A percentile compares a stretch with the other conserved stretches of the same genome.
phyloP scores from a whole-genome alignment of 1,139 yeast species.

The Candida tetrigidarum region DNA sequence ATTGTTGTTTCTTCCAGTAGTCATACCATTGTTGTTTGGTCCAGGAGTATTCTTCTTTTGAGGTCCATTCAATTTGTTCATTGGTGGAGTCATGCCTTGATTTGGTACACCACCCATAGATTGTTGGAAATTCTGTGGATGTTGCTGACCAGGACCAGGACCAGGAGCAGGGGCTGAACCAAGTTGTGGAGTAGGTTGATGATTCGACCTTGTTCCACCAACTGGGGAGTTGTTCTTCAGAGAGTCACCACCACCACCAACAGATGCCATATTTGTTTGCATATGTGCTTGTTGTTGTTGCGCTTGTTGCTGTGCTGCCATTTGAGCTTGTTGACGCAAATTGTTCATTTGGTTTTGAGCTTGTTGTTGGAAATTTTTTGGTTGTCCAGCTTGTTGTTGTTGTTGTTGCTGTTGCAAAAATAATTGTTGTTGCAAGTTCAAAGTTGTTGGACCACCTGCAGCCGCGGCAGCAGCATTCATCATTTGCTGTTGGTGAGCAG shows the following conservation, averaged over 20 bases:
- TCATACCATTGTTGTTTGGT: slow-evolving; percentile 14
- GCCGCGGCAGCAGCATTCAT: slow-evolving; percentile 18
- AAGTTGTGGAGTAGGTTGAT: slow-evolving; percentile 26
- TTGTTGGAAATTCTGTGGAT: slow-evolving; percentile 20
- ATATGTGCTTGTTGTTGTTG: slow-evolving; percentile 22
- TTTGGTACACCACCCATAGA: slow-evolving; percentile 1
- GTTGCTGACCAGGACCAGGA: slow-evolving; percentile 16
- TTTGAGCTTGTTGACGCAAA: slow-evolving; percentile 50
- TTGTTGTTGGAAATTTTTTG: slow-evolving; percentile 48
- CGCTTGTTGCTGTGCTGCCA: slow-evolving; percentile 32
- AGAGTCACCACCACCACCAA: slow-evolving; percentile 13
- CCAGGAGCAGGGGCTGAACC: slow-evolving; percentile 12
- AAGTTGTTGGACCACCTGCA: slow-evolving; percentile 13
- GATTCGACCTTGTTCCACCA: slow-evolving; percentile 20
- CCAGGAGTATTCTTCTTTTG: slow-evolving; percentile 13
- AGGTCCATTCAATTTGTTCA: slow-evolving; percentile 10
- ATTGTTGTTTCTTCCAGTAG: slow-evolving; percentile 22
- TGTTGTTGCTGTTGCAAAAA: slow-evolving; percentile 24
- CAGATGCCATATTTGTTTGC: slow-evolving; percentile 25
- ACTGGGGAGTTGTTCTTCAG: slow-evolving; percentile 25
- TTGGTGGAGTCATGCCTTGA: slow-evolving; percentile 6
- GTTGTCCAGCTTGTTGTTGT: slow-evolving; percentile 24
- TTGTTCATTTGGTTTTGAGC: slow-evolving; percentile 58
- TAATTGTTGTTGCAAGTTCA: slow-evolving; percentile 30
- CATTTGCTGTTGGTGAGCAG: slow-evolving; percentile 19